phyloP scores from a whole-genome alignment of 306 rosid species.

The Cicer judaicum region DNA sequence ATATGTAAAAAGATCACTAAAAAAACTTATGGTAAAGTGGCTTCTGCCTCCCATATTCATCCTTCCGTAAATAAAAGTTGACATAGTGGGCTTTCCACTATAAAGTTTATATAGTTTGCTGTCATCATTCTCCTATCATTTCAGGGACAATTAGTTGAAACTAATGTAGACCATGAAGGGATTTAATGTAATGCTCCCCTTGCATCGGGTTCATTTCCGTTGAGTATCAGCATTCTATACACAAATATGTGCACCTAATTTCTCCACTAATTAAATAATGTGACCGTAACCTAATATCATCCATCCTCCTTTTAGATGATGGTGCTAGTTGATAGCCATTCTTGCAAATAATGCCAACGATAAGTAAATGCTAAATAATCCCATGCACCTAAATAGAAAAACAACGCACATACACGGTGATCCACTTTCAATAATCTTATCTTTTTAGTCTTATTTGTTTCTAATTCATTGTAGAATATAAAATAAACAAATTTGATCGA shows the following conservation, averaged over 20 bases:
- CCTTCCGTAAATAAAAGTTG: not conserved
- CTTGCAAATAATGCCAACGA: not conserved
- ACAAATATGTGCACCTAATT: constrained; percentile 40
- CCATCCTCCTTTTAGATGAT: constrained; percentile 17
- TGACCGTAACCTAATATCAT: constrained; percentile 28
- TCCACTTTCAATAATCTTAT: not conserved
- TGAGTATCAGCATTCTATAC: constrained; percentile 12
- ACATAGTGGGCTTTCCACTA: constrained; percentile 46
- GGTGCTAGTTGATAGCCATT: constrained; percentile 3
- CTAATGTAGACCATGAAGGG: constrained; percentile 24
- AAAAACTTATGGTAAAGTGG: constrained; percentile 18
- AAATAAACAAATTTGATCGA: not conserved
- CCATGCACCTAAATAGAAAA: not conserved
- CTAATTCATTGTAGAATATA: not conserved
- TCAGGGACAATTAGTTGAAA: constrained; percentile 25
- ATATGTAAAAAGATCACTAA: not conserved
- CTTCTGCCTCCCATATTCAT: not conserved
- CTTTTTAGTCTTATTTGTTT: not conserved
- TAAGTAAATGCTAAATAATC: not conserved
- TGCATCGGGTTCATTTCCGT: not conserved
- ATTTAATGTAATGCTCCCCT: constrained; percentile 7
- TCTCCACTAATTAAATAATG: constrained; percentile 30
- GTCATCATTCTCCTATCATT: constrained; percentile 29
- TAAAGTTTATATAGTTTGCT: constrained; percentile 14
- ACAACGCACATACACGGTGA: not conserved